Evolutionary conservation across 139 green algal species (phyloP), one percentile per base, ranked within the genome.

Genomic region (Pseudopediastrum boryanum): DNA sequence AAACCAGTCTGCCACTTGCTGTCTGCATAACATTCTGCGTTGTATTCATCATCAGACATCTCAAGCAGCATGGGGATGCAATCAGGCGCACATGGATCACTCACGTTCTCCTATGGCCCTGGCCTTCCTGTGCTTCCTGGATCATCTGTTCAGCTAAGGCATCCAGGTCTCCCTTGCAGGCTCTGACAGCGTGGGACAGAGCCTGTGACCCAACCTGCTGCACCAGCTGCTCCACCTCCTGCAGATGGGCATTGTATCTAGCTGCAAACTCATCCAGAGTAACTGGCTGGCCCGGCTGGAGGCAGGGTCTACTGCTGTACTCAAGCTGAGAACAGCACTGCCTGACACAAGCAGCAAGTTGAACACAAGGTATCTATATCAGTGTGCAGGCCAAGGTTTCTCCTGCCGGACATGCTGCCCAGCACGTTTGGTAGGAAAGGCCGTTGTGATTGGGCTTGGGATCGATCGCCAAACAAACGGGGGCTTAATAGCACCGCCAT

Each of bases 271-370:
- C 59, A 2, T 72, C 19, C 42, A 80, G 33, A 4, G 43, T 64
- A 2, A 69, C 38, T 21, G 73, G 59, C 42, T 31, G 27, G 21
- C 58, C 59, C 3, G 23, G 21, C 13, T 16, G 29, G 2, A 80
- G 42, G 16, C 43, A 59, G 21, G n/a, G 36, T 41, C 59, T 72
- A 44, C 42, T 58, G 59, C 58, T 71, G 58, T 62, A 27, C 66
- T 70, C 70, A 2, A 84, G 62, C 23, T 54, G 13, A 2, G 52
- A 48, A 62, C 82, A 84, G 27, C 46, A 38, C 67, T 82, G 58
- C 10, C 2, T 65, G 56, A 12, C 9, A 66, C 21, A 27, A 27
- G n/a, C n/a, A n/a, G n/a, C n/a, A n/a, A n/a, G n/a, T n/a, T n/a
- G n/a, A n/a, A n/a, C n/a, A n/a, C n/a, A n/a, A n/a, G n/a, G n/a